Evolutionary conservation across 2,329 filamentous ascomycete genomes (phyloP).

Genomic region (Metarhizium rileyi): DNA sequence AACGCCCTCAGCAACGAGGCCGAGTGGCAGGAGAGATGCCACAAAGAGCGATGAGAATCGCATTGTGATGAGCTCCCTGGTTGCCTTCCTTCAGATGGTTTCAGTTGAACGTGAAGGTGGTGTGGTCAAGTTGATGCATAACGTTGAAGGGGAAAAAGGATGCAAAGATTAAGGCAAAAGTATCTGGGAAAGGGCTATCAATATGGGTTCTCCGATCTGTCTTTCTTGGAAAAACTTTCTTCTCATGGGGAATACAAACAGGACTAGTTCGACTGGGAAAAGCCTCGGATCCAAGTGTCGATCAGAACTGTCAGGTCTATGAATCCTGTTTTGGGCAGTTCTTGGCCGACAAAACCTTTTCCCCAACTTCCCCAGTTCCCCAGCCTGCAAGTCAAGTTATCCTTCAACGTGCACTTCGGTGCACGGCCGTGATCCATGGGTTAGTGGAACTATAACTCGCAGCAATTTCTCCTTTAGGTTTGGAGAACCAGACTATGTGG

Average conservation of each 20-base stretch:
- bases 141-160: background rate
- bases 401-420: background rate
- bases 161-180: background rate
- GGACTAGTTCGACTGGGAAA: background rate
- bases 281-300: slow-evolving; percentile 4
- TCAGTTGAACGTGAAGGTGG: background rate
- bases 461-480: slow-evolving; percentile 6
- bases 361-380: slow-evolving; percentile 3
- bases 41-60: slow-evolving; percentile 26
- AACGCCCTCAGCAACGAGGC: slow-evolving; percentile 20
- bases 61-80: slow-evolving; percentile 18
- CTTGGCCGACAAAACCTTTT: background rate
- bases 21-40: slow-evolving; percentile 23
- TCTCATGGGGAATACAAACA: background rate
- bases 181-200: background rate
- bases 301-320: background rate
- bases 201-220: slow-evolving; percentile 5
- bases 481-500: slow-evolving; percentile 2
- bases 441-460: slow-evolving; percentile 6
- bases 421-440: slow-evolving; percentile 5
- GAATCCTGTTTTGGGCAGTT: background rate
- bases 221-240: background rate
- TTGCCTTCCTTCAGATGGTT: background rate
- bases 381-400: background rate
- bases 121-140: background rate